Evolutionary conservation across 192 early-diverging fungal genomes (phyloP).

Genomic region (Coemansia sp.): DNA sequence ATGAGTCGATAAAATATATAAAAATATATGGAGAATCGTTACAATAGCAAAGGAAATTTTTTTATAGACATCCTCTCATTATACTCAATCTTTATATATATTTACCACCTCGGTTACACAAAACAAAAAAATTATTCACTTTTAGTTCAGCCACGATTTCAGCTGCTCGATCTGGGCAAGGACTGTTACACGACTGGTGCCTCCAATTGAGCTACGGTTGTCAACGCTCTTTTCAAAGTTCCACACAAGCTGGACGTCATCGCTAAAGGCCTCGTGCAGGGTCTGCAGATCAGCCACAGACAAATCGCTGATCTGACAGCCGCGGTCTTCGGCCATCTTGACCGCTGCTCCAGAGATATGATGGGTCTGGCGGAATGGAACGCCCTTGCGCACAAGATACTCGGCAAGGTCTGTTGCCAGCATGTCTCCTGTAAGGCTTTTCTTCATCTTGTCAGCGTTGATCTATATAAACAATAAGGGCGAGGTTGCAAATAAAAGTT

Average conservation of each 20-base stretch:
- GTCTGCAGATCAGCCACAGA: constrained; percentile 77
- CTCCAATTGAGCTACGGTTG: constrained; percentile 82
- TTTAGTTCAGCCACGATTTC: constrained; percentile 60
- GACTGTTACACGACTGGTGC: constrained; percentile 81
- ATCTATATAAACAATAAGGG: constrained; percentile 54
- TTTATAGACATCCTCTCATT: too few species aligned
- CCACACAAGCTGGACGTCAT: constrained; percentile 82
- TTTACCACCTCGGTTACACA: neutral
- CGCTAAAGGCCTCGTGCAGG: constrained; percentile 81
- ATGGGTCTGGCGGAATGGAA: constrained; percentile 99
- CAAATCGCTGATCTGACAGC: constrained; percentile 71
- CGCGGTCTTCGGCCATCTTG: constrained; percentile 85
- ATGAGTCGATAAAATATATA: too few species aligned
- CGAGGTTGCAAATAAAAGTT: neutral
- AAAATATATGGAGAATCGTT: too few species aligned
- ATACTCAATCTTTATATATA: neutral
- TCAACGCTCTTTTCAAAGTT: constrained; percentile 92
- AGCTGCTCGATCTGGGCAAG: constrained; percentile 77
- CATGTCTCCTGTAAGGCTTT: constrained; percentile 85
- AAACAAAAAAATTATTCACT: neutral
- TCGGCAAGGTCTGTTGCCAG: constrained; percentile 98
- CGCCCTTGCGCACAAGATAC: constrained; percentile 95
- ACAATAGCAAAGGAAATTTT: too few species aligned
- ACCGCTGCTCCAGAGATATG: constrained; percentile 97
- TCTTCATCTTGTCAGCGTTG: constrained; percentile 79